Percentiles rank a stretch among this genome's conserved stretches.
phyloP scores from a whole-genome alignment of 139 green algal genomes.

The Chlamydomonas sphaeroides region DNA sequence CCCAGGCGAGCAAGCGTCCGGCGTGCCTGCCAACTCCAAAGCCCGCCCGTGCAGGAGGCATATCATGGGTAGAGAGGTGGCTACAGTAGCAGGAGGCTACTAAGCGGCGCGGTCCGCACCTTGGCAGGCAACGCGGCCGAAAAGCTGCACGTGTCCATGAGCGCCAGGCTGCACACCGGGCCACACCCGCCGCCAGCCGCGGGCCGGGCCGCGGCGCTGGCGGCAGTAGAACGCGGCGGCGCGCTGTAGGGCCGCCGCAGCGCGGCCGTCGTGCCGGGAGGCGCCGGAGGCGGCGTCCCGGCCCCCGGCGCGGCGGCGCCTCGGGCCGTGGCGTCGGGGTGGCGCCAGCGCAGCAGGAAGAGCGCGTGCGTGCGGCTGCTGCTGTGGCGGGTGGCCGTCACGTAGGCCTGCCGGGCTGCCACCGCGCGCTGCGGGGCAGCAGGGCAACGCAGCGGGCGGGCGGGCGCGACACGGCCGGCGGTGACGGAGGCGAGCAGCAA shows the following conservation, averaged over 20 bases:
- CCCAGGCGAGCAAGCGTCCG: too few relatives aligned
- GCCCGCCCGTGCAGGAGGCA: too few relatives aligned
- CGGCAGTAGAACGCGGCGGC: background rate
- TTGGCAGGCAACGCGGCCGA: constrained; percentile 19
- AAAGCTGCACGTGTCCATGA: constrained; percentile 32
- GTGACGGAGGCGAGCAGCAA: too few relatives aligned
- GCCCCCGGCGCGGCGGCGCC: background rate
- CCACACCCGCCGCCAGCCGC: too few relatives aligned
- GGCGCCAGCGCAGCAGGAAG: constrained; percentile 32
- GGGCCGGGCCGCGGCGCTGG: background rate
- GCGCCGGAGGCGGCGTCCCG: too few relatives aligned
- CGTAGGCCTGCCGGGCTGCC: constrained; percentile 9
- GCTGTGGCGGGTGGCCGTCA: constrained; percentile 16
- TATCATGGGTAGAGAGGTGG: too few relatives aligned
- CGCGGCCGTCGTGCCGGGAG: too few relatives aligned
- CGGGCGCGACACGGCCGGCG: too few relatives aligned
- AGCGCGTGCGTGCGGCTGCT: constrained; percentile 41
- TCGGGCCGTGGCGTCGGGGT: background rate
- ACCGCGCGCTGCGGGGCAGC: constrained; percentile 1
- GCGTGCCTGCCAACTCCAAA: too few relatives aligned
- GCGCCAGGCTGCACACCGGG: constrained; percentile 20
- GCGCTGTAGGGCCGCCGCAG: background rate
- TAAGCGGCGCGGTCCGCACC: background rate
- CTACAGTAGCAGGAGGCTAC: too few relatives aligned
- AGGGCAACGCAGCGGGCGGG: background rate